Percentiles rank a stretch among this genome's conserved stretches.
Conservation (phyloP, 768 basidiomycete species). For the Amylocystis lapponica region DNA sequence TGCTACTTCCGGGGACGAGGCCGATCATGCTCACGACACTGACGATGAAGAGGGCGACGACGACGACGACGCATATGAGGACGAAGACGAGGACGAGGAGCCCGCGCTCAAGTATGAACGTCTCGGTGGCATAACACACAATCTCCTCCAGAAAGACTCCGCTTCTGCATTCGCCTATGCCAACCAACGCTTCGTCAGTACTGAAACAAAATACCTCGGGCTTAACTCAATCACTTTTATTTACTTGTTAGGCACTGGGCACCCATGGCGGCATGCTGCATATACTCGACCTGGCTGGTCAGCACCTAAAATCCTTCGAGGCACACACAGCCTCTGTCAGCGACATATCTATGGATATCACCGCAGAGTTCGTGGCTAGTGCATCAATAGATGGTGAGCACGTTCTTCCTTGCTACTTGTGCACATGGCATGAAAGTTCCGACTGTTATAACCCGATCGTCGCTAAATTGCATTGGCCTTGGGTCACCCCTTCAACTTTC, state of each 20-base stretch:
- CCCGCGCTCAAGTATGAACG: slow-evolving; percentile 89
- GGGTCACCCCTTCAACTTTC: too few relatives aligned
- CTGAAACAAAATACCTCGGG: background rate
- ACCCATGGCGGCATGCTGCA: slow-evolving; percentile 94
- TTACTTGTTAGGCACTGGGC: slow-evolving; percentile 64
- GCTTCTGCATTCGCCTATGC: slow-evolving; percentile 79
- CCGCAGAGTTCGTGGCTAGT: slow-evolving; percentile 85
- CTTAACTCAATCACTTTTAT: background rate
- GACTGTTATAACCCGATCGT: too few relatives aligned
- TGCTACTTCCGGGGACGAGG: background rate
- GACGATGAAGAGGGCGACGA: slow-evolving; percentile 20
- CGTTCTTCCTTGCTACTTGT: too few relatives aligned
- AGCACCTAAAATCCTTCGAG: slow-evolving; percentile 83
- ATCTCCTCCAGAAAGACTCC: slow-evolving; percentile 84
- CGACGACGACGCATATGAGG: slow-evolving; percentile 45
- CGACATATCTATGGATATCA: slow-evolving; percentile 79
- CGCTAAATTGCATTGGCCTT: too few relatives aligned
- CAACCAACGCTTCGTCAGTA: slow-evolving; percentile 62
- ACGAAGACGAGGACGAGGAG: slow-evolving; percentile 82
- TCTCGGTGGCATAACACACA: slow-evolving; percentile 63
- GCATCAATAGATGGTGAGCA: slow-evolving; percentile 87
- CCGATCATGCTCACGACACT: background rate
- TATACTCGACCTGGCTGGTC: slow-evolving; percentile 72
- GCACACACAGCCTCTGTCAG: slow-evolving; percentile 85
- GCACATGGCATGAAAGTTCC: too few relatives aligned